phyloP scores from a whole-genome alignment of 768 basidiomycete genomes.

The Rhizopogon sp. region DNA sequence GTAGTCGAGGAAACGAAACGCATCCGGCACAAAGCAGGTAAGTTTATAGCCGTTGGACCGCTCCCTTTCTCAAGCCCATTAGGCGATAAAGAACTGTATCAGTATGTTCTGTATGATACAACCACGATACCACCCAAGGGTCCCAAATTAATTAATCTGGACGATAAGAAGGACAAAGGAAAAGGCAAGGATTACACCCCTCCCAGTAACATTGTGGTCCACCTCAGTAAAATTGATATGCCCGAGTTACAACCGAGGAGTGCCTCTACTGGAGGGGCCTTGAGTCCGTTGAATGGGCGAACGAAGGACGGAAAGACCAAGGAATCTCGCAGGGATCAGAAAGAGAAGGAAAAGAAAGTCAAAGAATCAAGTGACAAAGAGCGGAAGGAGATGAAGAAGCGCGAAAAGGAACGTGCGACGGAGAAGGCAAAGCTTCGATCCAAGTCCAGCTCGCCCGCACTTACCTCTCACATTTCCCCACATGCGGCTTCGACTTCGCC shows the following conservation, averaged over 20 bases:
- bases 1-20: slow-evolving; percentile 79
- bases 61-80: slow-evolving; percentile 29
- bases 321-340: background rate
- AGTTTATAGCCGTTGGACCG: slow-evolving; percentile 7
- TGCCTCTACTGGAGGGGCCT: background rate
- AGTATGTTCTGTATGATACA: slow-evolving; percentile 73
- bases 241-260: slow-evolving; percentile 67
- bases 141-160: slow-evolving; percentile 63
- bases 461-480: slow-evolving; percentile 6
- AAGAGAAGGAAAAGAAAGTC: background rate
- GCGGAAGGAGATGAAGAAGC: slow-evolving; percentile 24
- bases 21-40: slow-evolving; percentile 70
- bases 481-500: slow-evolving; percentile 11
- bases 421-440: slow-evolving; percentile 28
- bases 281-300: background rate
- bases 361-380: slow-evolving; percentile 12
- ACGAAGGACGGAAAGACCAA: slow-evolving; percentile 1
- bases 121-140: slow-evolving; percentile 40
- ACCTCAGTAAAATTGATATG: slow-evolving; percentile 85
- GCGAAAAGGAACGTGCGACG: slow-evolving; percentile 33
- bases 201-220: slow-evolving; percentile 62
- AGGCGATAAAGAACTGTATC: slow-evolving; percentile 61
- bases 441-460: slow-evolving; percentile 2
- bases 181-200: slow-evolving; percentile 54
- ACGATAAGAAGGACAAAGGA: slow-evolving; percentile 36